Evolutionary conservation across 495 filamentous ascomycete species (phyloP), one percentile per base, ranked within the genome.

Genomic region (Daldinia decipiens): DNA sequence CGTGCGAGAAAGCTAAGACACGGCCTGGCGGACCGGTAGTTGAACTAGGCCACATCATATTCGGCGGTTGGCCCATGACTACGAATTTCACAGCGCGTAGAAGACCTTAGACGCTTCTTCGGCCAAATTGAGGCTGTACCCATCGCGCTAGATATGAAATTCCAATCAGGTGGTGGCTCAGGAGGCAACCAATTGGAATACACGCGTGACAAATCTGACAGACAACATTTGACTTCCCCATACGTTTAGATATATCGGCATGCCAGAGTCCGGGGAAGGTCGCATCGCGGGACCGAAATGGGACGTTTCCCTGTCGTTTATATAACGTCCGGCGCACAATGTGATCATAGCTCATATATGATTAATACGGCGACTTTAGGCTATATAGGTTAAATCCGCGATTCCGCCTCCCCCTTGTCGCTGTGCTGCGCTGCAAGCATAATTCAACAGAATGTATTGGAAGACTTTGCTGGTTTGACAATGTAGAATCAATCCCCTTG

Each of bases 201-300:
- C 43, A 59, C 9, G 53, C 7, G 8, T 40, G 31, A 57, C 62
- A 56, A 36, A 19, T 62, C 43, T 21, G 4, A 26, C 15, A 61
- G 50, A 31, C 57, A 52, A 56, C n/a, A 45, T n/a, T 38, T 36
- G 21, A 34, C n/a, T 59, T 59, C 63, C 68, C 53, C 62, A 66
- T 57, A 31, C 45, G n/a, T 43, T 63, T 26, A 26, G 55, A 60
- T 59, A 67, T 55, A 43, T 55, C 70, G 70, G 70, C 27, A 64
- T 34, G 36, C 50, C 57, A 65, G 65, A 55, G 64, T 72, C 70
- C 70, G 70, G 70, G 70, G 70, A 68, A 72, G 5, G 70, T 72
- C 31, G 38, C 65, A 72, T 65, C 36, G 55, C 54, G 50, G 56
- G 21, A 39, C 32, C 43, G 21, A 27, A 65, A 59, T 58, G 32